Base-by-base conservation (phyloP, 1,139 yeast species). In the Diutina pseudorugosa region DNA sequence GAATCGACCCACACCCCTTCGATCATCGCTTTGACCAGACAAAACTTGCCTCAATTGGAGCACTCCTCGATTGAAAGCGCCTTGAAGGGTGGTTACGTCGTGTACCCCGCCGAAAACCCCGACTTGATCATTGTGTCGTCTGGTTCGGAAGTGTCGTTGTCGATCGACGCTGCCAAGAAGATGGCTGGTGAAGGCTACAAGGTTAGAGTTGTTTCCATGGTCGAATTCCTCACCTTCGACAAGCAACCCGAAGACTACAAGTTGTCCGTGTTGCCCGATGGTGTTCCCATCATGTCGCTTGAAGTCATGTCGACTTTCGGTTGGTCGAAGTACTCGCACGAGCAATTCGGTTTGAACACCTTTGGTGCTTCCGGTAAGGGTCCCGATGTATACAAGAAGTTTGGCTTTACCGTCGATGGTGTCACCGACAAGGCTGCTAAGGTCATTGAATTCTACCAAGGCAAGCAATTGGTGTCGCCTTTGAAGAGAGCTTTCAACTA, bases 301-400 rank as follows among this genome's bases (percentile, higher is more conserved):
- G 99, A 94, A 80, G 98, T 91, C 56, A 79, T 90, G 83, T 72
- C 95, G 55, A 84, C 96, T 57, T 76, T 79, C 62, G 97, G 97
- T 58, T 94, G 98, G 99, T 77, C 84, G 64, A 87, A 85, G 73
- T 94, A 90, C 78, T 82, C 98, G 57, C 98, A 94, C 76, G 95
- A 87, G 76, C 95, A 90, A 71, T 88, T 93, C 66, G 97, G 98
- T 71, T 79, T 94, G 68, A 82, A 90, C 81, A 82, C 90, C 75
- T 94, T 93, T 68, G 99, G 99, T 80, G 95, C 94, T 59, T 90
- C 98, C 57, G 98, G 96, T 70, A 88, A 89, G 70, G 95, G 85
- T 66, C 73, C 75, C 56, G 89, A 86, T 57, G 80, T 93, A 56
- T 94, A 83, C 83, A 81, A 87, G 72, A 75, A 67, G 77, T 88